Evolutionary conservation across 176 grass and related monocot species (phyloP), one percentile per base, ranked within the genome.

Genomic region (Aegilops tauschii): DNA sequence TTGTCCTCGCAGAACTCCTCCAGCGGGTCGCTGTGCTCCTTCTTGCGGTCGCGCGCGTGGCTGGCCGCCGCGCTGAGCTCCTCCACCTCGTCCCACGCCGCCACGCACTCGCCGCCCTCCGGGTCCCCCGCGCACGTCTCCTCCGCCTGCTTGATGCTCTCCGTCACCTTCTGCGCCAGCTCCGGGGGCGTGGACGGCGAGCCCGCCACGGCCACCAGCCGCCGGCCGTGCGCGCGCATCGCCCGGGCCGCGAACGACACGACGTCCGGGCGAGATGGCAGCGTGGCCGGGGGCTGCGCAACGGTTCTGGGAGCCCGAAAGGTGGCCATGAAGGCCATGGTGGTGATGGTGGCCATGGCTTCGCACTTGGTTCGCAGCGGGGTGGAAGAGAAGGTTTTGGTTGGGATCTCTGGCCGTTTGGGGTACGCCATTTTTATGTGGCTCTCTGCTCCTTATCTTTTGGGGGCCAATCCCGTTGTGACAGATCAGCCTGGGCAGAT

Each of bases 21-120:
- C 44, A 98, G 92, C 62, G 96, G 96, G 72, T 98, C 93, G 40
- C 30, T 83, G 56, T 59, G 17, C 0, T 47, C 66, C 88, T 98
- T 96, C 50, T 69, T 78, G 86, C 82, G 90, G 65, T 98, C 96
- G 45, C 96, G 86, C 25, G 90, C 90, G 59, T 96, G 92, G 82
- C 92, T 91, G 4, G 96, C 96, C 9, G 96, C 88, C 44, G 93
- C 92, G 82, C 87, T 93, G 63, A 98, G 96, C 88, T 98, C 92
- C 93, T 96, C 96, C 88, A 98, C 96, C 81, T 98, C 93, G 68
- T 98, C 96, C 96, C 96, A 98, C 39, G 96, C 96, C 45, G 96
- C 96, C 20, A 27, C 92, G 83, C 93, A 98, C 90, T 98, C 92
- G 56, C 88, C 90, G 45, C 90, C 80, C 65, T 21, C 80, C 9